phyloP scores from a whole-genome alignment of 225 moss, liverwort and hornwort species.

The Climacium dendroides region DNA sequence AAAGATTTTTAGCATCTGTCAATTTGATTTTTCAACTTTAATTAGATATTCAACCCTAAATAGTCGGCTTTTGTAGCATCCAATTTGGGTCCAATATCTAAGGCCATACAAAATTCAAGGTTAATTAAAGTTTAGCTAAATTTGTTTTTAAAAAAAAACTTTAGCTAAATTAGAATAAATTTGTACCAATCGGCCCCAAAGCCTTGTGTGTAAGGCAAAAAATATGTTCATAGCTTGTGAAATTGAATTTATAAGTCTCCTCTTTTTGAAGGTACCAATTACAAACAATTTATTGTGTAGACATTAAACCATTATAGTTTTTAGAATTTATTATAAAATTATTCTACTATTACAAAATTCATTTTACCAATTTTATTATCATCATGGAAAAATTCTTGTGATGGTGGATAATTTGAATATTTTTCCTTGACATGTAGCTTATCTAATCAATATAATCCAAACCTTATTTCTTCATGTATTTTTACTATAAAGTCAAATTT shows the following conservation, averaged over 20 bases:
- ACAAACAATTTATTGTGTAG: background rate
- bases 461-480: rapidly evolving
- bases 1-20: background rate
- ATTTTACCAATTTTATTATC: background rate
- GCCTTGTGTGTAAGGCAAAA: background rate
- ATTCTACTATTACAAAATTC: background rate
- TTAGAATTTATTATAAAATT: background rate
- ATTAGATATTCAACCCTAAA: background rate
- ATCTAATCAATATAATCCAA: too few relatives aligned
- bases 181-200: background rate
- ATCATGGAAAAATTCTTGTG: background rate
- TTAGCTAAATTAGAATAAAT: background rate
- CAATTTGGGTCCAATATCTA: too few relatives aligned
- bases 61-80: rapidly evolving
- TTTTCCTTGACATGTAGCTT: background rate
- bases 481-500: background rate
- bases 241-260: background rate
- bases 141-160: too few relatives aligned
- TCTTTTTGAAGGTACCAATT: too few relatives aligned
- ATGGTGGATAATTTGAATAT: too few relatives aligned
- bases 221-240: background rate
- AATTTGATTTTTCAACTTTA: background rate
- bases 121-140: background rate
- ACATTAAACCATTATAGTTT: background rate
- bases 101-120: background rate